phyloP scores from a whole-genome alignment of 805 yeast species.

The Torulaspora microellipsoides region DNA sequence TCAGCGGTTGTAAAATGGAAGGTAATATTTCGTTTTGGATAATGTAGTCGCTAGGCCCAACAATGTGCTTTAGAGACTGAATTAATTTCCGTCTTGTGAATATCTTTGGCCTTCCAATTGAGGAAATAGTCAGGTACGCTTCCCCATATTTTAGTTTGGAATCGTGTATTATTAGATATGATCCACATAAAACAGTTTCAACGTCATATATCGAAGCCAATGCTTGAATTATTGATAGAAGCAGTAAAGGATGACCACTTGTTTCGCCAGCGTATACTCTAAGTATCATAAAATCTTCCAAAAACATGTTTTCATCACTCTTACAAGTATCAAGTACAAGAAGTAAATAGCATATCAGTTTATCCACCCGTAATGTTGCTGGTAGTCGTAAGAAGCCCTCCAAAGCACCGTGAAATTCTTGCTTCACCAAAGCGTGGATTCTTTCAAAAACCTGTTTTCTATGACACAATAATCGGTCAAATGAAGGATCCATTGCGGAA shows the following conservation, averaged over 20 bases:
- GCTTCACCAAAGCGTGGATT: constrained; percentile 11
- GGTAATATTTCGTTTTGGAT: constrained; percentile 15
- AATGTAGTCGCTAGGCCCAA: constrained; percentile 12
- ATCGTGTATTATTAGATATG: constrained; percentile 20
- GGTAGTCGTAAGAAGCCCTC: constrained; percentile 15
- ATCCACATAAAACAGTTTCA: constrained; percentile 15
- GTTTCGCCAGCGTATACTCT: constrained; percentile 27
- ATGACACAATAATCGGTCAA: constrained; percentile 15
- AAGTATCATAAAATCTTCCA: constrained; percentile 24
- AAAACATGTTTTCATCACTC: constrained; percentile 1
- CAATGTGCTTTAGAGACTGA: constrained; percentile 15
- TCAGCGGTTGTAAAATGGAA: constrained; percentile 15
- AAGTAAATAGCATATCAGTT: constrained; percentile 13
- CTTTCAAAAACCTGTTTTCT: constrained; percentile 8
- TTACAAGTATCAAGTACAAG: constrained; percentile 8
- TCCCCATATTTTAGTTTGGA: constrained; percentile 12
- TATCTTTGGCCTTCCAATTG: constrained; percentile 16
- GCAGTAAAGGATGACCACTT: constrained; percentile 20
- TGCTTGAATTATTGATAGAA: constrained; percentile 24
- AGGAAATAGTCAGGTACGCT: constrained; percentile 18
- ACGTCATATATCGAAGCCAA: constrained; percentile 15
- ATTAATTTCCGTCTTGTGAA: constrained; percentile 16
- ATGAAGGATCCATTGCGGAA: constrained; percentile 20
- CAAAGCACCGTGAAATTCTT: constrained; percentile 5
- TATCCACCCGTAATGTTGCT: constrained; percentile 18